phyloP scores from a whole-genome alignment of 179 eudicot species.

The Amaranthus tricolor region DNA sequence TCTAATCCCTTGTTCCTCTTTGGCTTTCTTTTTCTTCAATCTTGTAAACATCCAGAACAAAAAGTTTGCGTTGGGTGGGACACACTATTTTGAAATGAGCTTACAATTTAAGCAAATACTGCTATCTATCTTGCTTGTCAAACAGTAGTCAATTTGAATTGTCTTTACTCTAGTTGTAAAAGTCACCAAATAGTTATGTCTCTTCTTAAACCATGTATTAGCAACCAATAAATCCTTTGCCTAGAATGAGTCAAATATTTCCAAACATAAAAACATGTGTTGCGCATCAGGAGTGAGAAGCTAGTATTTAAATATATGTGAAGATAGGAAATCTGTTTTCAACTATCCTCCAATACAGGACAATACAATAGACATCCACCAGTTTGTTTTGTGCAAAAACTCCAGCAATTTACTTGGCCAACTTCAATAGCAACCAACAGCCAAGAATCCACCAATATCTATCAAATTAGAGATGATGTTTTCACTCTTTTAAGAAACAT shows the following conservation, averaged over 20 bases:
- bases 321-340: background rate
- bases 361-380: background rate
- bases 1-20: too few relatives aligned
- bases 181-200: too few relatives aligned
- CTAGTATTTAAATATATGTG: background rate
- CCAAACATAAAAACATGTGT: background rate
- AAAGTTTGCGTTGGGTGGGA: too few relatives aligned
- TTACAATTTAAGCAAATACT: too few relatives aligned
- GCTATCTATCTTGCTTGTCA: too few relatives aligned
- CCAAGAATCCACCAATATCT: conserved; percentile 18
- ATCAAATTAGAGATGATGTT: conserved; percentile 16
- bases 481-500: conserved; percentile 24
- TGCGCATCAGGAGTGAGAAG: background rate
- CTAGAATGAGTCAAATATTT: background rate
- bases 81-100: too few relatives aligned
- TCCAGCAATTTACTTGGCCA: conserved; percentile 13
- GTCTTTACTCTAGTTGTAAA: too few relatives aligned
- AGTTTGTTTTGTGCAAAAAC: conserved; percentile 3
- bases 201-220: too few relatives aligned
- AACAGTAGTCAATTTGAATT: too few relatives aligned
- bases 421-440: conserved; percentile 15
- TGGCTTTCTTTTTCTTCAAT: too few relatives aligned
- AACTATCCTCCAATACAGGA: conserved; percentile 7
- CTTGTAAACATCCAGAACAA: too few relatives aligned
- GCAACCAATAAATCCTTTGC: too few relatives aligned